Percentiles rank a stretch among this genome's conserved stretches.
phyloP scores from a whole-genome alignment of 345 rosid genomes.

The Melaleuca quinquenervia region DNA sequence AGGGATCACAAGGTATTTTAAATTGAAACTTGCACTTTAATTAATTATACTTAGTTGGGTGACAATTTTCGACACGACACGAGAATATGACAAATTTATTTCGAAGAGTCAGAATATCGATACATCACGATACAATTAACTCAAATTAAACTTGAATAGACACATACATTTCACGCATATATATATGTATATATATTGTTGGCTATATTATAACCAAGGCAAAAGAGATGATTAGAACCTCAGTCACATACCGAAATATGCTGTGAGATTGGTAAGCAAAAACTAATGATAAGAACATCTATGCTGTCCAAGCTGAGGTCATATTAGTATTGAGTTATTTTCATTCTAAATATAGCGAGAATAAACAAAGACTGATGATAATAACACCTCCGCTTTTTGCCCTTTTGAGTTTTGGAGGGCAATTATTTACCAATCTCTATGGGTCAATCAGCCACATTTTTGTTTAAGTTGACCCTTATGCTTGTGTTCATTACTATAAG shows the following conservation, averaged over 20 bases:
- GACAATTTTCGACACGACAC: neutral
- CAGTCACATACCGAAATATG: neutral
- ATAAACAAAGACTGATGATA: neutral
- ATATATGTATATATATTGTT: too few species aligned
- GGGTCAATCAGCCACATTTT: neutral
- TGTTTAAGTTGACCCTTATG: neutral
- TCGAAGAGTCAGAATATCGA: neutral
- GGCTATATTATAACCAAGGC: neutral
- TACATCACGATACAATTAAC: neutral
- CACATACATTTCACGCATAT: neutral
- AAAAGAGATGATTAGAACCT: neutral
- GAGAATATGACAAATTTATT: neutral
- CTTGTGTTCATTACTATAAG: neutral
- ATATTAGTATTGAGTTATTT: neutral
- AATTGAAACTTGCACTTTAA: neutral
- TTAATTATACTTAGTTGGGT: neutral
- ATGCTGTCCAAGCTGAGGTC: neutral
- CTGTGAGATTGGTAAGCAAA: neutral
- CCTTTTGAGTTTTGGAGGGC: neutral
- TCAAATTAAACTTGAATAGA: neutral
- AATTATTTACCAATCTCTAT: neutral
- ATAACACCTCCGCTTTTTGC: neutral
- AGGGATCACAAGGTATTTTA: constrained; percentile 18
- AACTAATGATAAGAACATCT: too few species aligned
- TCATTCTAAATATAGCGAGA: neutral